A percentile compares a stretch with the other conserved stretches of the same genome.
Conservation (phyloP, 352 stramenopile genomes). For the Pythium insidiosum region DNA sequence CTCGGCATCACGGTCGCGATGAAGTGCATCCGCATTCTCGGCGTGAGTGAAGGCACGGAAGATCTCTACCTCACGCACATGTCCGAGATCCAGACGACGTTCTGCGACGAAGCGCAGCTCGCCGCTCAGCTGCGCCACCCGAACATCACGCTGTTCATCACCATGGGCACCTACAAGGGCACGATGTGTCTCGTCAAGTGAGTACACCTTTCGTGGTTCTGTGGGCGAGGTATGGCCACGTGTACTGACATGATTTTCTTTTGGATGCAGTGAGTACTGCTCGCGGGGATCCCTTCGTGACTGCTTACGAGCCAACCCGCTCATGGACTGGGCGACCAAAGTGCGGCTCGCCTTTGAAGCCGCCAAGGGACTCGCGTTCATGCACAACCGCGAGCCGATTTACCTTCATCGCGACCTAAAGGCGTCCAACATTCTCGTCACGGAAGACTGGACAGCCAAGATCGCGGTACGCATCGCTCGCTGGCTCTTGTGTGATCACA, state of each 20-base stretch:
- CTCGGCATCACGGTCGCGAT: conserved; percentile 71
- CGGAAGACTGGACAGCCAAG: conserved; percentile 63
- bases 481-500: not conserved
- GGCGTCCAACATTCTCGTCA: conserved; percentile 68
- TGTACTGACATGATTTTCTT: conserved; percentile 8
- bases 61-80: conserved; percentile 67
- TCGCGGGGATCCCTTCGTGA: conserved; percentile 51
- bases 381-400: conserved; percentile 69
- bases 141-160: conserved; percentile 75
- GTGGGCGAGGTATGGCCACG: no score
- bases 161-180: conserved; percentile 52
- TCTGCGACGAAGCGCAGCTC: conserved; percentile 59
- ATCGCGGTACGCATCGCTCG: conserved; percentile 22
- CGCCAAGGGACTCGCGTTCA: conserved; percentile 66
- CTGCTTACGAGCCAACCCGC: conserved; percentile 43
- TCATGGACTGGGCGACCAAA: conserved; percentile 64
- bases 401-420: conserved; percentile 73
- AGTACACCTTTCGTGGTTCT: no score
- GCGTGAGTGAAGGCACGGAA: conserved; percentile 27
- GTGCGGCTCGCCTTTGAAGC: conserved; percentile 58
- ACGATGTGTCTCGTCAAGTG: conserved; percentile 72
- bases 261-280: conserved; percentile 46
- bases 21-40: conserved; percentile 55
- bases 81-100: conserved; percentile 47
- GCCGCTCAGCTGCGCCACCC: conserved; percentile 52